Conservation (phyloP, 192 early-diverging fungal species). For the Rhizophagus prolifer region DNA sequence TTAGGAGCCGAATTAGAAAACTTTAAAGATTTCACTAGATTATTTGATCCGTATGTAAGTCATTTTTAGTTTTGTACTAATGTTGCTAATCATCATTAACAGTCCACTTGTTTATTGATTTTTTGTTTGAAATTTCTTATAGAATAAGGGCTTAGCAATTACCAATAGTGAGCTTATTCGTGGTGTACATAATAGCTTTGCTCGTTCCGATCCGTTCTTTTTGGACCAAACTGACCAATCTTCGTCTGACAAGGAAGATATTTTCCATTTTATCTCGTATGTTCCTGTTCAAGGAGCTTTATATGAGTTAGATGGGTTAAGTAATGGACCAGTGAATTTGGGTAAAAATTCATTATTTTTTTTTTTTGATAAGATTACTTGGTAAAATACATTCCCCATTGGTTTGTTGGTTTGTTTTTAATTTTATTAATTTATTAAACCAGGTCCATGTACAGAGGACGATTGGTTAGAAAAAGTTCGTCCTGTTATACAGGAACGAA, state of each 20-base stretch:
- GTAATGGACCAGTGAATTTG: constrained; percentile 63
- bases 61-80: neutral
- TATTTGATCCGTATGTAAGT: constrained; percentile 68
- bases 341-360: constrained; percentile 23
- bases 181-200: constrained; percentile 78
- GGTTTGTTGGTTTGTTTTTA: neutral
- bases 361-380: constrained; percentile 4
- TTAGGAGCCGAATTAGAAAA: constrained; percentile 65
- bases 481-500: constrained; percentile 66
- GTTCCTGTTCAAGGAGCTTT: constrained; percentile 68
- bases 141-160: constrained; percentile 76
- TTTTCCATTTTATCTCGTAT: constrained; percentile 82
- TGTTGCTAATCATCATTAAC: too few relatives aligned
- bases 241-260: constrained; percentile 64
- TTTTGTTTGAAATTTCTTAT: neutral
- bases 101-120: neutral
- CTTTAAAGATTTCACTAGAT: constrained; percentile 69
- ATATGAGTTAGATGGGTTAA: constrained; percentile 79
- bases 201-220: constrained; percentile 73
- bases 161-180: constrained; percentile 77
- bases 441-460: constrained; percentile 60
- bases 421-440: constrained; percentile 5
- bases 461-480: constrained; percentile 67
- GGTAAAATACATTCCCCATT: too few relatives aligned
- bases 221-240: constrained; percentile 57